Conservation (phyloP, 176 grass and related monocot species). For the Phragmites australis region DNA sequence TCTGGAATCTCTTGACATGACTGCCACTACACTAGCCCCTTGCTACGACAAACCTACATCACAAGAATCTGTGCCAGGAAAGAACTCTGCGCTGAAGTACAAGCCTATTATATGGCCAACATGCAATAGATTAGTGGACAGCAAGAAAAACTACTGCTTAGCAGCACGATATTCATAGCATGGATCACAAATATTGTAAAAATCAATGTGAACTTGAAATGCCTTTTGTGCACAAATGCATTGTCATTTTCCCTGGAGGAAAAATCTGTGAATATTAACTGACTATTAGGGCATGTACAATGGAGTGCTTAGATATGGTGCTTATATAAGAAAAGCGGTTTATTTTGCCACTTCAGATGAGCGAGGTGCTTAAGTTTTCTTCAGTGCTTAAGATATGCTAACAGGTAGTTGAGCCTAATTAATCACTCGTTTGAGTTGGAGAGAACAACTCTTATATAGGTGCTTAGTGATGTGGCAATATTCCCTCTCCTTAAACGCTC, state of each 20-base stretch:
- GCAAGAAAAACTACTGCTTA: not conserved
- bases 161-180: not conserved
- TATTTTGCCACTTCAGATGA: no score
- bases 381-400: no score
- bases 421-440: no score
- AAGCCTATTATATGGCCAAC: not conserved
- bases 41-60: not conserved
- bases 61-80: not conserved
- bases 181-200: not conserved
- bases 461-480: no score
- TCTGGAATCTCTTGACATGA: not conserved
- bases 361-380: no score
- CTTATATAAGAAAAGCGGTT: no score
- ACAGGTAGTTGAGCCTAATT: no score
- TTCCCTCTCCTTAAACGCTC: no score
- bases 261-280: no score
- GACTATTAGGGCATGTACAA: no score
- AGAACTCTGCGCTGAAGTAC: not conserved
- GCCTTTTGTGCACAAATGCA: not conserved
- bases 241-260: not conserved
- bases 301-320: no score
- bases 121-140: not conserved
- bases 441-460: no score
- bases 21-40: not conserved
- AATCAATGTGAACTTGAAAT: not conserved